Conservation (phyloP, 306 rosid species). For the Cicer judaicum region DNA sequence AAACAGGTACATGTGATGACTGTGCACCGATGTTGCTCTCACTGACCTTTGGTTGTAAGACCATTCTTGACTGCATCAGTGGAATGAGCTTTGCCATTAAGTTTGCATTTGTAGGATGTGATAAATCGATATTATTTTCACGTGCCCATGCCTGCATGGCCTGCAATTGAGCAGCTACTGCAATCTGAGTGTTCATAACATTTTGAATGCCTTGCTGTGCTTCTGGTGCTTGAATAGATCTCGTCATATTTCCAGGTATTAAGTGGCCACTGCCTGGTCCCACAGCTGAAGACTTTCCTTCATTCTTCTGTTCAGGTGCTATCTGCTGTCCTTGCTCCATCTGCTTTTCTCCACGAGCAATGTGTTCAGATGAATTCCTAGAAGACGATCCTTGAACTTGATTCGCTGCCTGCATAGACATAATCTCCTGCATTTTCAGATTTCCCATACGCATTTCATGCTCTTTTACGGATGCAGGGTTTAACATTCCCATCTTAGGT, state of each 20-base stretch:
- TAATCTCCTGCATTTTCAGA: constrained; percentile 83
- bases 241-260: constrained; percentile 63
- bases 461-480: constrained; percentile 71
- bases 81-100: constrained; percentile 82
- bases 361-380: constrained; percentile 63
- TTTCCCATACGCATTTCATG: constrained; percentile 87
- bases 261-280: constrained; percentile 54
- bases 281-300: constrained; percentile 64
- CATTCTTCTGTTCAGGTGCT: constrained; percentile 68
- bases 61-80: constrained; percentile 77
- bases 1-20: constrained; percentile 62
- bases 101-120: constrained; percentile 82
- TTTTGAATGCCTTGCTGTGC: constrained; percentile 71
- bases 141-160: constrained; percentile 92
- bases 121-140: constrained; percentile 82
- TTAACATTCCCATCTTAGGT: constrained; percentile 75
- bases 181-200: constrained; percentile 70
- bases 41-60: constrained; percentile 66
- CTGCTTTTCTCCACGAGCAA: constrained; percentile 77
- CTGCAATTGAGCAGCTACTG: constrained; percentile 82
- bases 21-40: constrained; percentile 69
- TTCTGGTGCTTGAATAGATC: constrained; percentile 77
- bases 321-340: constrained; percentile 73
- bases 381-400: constrained; percentile 82
- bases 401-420: constrained; percentile 64